Conservation (phyloP, 768 basidiomycete species). For the Pluteus cervinus region DNA sequence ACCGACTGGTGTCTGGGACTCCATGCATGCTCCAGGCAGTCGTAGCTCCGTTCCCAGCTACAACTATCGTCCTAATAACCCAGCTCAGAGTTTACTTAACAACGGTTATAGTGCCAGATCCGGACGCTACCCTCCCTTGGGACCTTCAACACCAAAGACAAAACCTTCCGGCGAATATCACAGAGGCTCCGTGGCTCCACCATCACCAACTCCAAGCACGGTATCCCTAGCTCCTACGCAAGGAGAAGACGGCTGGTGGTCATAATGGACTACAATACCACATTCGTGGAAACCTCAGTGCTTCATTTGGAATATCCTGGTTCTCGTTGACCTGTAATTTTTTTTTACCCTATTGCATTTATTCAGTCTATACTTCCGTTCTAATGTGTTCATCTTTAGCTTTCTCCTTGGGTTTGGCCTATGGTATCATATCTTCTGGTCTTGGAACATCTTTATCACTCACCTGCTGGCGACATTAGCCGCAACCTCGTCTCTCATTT, state of each 20-base stretch:
- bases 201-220: conserved; percentile 74
- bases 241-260: conserved; percentile 77
- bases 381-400: conserved; percentile 12
- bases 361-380: conserved; percentile 9
- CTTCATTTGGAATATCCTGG: neutral
- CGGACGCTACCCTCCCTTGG: conserved; percentile 29
- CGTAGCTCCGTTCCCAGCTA: conserved; percentile 14
- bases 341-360: conserved; percentile 4
- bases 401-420: no score
- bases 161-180: conserved; percentile 19
- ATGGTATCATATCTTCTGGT: no score
- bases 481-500: no score
- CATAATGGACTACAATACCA: conserved; percentile 32
- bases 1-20: conserved; percentile 62
- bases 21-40: conserved; percentile 46
- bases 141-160: conserved; percentile 30
- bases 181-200: conserved; percentile 29
- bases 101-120: conserved; percentile 28
- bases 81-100: no score
- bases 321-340: neutral
- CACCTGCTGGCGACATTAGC: no score
- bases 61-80: conserved; percentile 4
- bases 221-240: conserved; percentile 69
- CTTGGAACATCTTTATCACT: no score
- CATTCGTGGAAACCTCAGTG: conserved; percentile 2